Base-by-base conservation (phyloP, 768 basidiomycete species). In the Serendipita vermifera region DNA sequence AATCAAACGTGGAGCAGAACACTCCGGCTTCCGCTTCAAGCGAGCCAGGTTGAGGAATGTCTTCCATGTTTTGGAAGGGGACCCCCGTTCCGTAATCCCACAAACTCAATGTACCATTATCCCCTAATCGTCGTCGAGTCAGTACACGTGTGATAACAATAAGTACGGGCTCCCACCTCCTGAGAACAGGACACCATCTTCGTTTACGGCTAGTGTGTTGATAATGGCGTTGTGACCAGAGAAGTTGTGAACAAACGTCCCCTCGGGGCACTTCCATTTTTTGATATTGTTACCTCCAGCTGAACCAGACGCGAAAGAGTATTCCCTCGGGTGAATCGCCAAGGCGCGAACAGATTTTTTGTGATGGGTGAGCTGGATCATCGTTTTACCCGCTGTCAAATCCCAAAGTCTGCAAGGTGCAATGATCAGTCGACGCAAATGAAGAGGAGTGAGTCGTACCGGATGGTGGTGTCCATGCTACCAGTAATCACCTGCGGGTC, bases 211-310 rank as follows among this genome's bases (percentile, higher is more conserved):
- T 57, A 98, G 65, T 4, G 91, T 92, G 69, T 99, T 99, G 75
- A 99, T 89, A 70, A 98, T 97, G 2, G 93, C 89, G 59, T 96
- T 91, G 68, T 98, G 96, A 0, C 96, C 96, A 39, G 80, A 75
- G 68, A 98, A 96, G 71, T 97, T 99, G 76, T 87, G 89, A 2
- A 98, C 94, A 61, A 99, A 98, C 2, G 80, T 69, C 41, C 96
- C 96, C 60, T 97, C 90, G 3, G 96, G 96, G 63, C 91, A 97
- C 64, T 94, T 96, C 94, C 94, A 99, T 68, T 98, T 98, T 67
- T 99, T 99, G 73, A 99, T 97, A 69, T 98, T 98, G 74, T 97
- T 97, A 0, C 93, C 96, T n/a, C 96, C 96, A 0, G 94, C 87
- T 24, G 89, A 92, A 48, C 87, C 96, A 2, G 85, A 86, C 2